Percentiles rank a stretch among this genome's conserved stretches.
Conservation (phyloP, 257 asterid species). For the Fraxinus quadrangulata region DNA sequence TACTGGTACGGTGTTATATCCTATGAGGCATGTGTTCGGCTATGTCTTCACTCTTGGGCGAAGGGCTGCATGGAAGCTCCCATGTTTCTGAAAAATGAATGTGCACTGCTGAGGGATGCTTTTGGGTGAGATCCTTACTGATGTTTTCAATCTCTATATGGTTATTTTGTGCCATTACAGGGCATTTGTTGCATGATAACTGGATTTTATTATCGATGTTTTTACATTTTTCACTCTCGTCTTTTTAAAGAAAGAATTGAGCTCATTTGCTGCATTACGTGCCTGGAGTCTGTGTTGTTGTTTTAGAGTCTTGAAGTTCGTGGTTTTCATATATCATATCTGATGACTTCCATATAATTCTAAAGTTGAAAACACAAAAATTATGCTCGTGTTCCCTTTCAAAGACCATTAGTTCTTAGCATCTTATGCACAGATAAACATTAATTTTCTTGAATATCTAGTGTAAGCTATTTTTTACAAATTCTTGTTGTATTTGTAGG, state of each 20-base stretch:
- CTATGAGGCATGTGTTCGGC: slow-evolving; percentile 91
- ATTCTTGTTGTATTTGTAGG: slow-evolving; percentile 37
- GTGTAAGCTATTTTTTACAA: slow-evolving; percentile 3
- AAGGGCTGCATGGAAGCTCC: slow-evolving; percentile 77
- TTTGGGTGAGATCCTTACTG: slow-evolving; percentile 58
- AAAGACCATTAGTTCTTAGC: slow-evolving; percentile 4
- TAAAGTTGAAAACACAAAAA: background rate
- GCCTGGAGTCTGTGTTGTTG: background rate
- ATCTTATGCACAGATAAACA: background rate
- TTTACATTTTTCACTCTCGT: background rate
- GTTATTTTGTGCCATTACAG: background rate
- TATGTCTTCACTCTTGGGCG: slow-evolving; percentile 94
- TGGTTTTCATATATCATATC: background rate
- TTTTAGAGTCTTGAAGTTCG: background rate
- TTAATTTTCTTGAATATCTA: slow-evolving; percentile 10
- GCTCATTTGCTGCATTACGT: background rate
- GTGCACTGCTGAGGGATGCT: slow-evolving; percentile 77
- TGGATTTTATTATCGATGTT: background rate
- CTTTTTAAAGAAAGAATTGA: background rate
- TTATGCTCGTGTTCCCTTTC: background rate
- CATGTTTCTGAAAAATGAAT: slow-evolving; percentile 77
- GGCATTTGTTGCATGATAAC: background rate
- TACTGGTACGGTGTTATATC: slow-evolving; percentile 75
- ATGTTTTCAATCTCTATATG: slow-evolving; percentile 10
- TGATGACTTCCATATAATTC: background rate